phyloP scores from a whole-genome alignment of 2,329 filamentous ascomycete genomes.

The Aspergillus ibericus region DNA sequence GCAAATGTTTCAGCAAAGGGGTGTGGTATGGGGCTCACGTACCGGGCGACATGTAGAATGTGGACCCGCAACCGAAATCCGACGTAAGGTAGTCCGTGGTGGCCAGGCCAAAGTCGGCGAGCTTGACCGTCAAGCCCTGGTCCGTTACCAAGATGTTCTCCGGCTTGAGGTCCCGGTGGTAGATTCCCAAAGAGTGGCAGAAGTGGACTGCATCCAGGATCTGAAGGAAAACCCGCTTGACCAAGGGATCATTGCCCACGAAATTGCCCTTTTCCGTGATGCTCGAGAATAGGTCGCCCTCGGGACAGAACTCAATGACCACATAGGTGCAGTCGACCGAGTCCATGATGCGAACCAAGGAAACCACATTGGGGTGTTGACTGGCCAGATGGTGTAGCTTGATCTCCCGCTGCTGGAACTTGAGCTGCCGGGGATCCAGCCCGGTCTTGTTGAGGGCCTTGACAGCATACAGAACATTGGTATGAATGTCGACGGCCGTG shows the following conservation, averaged over 20 bases:
- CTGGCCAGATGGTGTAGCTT: conserved; percentile 86
- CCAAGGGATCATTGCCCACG: conserved; percentile 85
- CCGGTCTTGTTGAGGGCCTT: conserved; percentile 96
- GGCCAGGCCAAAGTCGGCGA: conserved; percentile 95
- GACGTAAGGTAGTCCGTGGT: conserved; percentile 80
- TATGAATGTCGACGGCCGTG: conserved; percentile 79
- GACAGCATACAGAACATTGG: conserved; percentile 81
- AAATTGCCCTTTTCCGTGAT: conserved; percentile 95
- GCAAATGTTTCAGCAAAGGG: conserved; percentile 1
- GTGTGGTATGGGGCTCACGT: conserved; percentile 43
- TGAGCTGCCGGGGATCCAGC: conserved; percentile 80
- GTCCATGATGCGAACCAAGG: conserved; percentile 90
- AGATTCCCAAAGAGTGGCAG: conserved; percentile 91
- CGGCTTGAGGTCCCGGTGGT: conserved; percentile 95
- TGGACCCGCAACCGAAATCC: conserved; percentile 96
- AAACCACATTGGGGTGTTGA: conserved; percentile 88
- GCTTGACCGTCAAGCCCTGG: conserved; percentile 83
- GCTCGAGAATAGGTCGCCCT: conserved; percentile 94
- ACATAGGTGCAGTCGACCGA: conserved; percentile 91
- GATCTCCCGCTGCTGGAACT: conserved; percentile 92
- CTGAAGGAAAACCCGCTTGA: conserved; percentile 86
- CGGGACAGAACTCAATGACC: conserved; percentile 93
- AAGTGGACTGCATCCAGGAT: conserved; percentile 94
- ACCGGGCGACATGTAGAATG: conserved; percentile 99
- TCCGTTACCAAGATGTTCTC: conserved; percentile 96